Conservation (phyloP, 2,329 filamentous ascomycete species). For the Thielaviopsis musarum region DNA sequence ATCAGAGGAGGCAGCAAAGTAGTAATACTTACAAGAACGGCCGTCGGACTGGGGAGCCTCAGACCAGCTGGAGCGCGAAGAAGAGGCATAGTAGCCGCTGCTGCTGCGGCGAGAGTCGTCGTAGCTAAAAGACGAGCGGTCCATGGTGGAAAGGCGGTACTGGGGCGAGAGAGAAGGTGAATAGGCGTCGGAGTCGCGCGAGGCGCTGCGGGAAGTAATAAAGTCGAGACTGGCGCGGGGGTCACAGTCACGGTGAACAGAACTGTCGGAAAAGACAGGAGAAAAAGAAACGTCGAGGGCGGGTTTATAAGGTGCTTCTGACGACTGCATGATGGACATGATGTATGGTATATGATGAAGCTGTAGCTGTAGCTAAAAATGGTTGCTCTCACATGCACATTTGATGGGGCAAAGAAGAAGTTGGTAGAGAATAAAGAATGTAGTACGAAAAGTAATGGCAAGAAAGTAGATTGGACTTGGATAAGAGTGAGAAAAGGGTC, state of each 20-base stretch:
- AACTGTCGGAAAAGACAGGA: not conserved
- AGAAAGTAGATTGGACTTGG: not conserved
- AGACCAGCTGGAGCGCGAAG: not conserved
- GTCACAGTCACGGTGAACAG: not conserved
- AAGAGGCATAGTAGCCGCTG: not conserved
- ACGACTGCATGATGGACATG: not conserved
- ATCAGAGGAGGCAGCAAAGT: not conserved
- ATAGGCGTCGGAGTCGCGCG: not conserved
- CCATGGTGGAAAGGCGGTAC: conserved; percentile 1
- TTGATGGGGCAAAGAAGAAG: not conserved
- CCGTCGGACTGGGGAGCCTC: not conserved
- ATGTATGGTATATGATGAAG: too few relatives aligned
- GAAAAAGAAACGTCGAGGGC: not conserved
- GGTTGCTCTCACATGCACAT: too few relatives aligned
- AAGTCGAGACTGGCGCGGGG: conserved; percentile 4
- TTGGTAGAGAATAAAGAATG: not conserved
- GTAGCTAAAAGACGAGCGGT: not conserved
- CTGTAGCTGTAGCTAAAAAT: too few relatives aligned
- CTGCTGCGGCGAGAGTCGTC: not conserved
- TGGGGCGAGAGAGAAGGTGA: conserved; percentile 4
- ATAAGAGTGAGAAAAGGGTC: not conserved
- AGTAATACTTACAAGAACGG: not conserved
- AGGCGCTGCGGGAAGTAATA: not conserved
- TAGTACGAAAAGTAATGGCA: not conserved
- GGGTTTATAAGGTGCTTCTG: not conserved